Evolutionary conservation across 169 alveolate species (phyloP), one percentile per base, ranked within the genome.

Genomic region (Plasmodium adleri): DNA sequence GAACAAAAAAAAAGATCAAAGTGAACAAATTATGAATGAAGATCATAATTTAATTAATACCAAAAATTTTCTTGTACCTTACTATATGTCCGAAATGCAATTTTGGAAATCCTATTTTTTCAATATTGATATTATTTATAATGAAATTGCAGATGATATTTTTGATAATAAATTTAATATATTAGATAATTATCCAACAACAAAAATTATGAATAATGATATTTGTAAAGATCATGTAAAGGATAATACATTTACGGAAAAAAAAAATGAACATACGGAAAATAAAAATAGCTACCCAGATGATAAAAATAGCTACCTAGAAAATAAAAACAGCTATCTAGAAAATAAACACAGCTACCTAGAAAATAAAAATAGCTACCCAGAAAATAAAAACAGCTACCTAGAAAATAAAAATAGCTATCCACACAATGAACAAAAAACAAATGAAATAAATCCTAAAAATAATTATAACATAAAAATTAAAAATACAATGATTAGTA

Each of bases 31-130:
- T 3, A 12, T 86, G 15, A 10, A 59, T 17, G 88, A 86, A 50
- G 92, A 86, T 32, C 32, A 15, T 0, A 86, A 86, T 43, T 86
- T 86, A 39, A 17, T 45, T 49, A 26, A 2, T 4, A 86, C 87
- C 7, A 86, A 86, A 72, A 70, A 17, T 71, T n/a, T 1, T 86
- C 28, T 86, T 5, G 92, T 86, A 7, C 92, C 92, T 9, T 17
- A 12, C 3, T 72, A 86, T 47, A 86, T 86, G 92, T 47, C 67
- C 24, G 92, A 86, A 43, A 20, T 60, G 24, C 63, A 56, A 60
- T 86, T 86, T 58, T 86, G 92, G 92, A 86, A 64, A 52, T 70
- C 87, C 13, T 86, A 86, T 39, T 86, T 71, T 67, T 86, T 86
- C 52, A 86, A 86, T 50, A 71, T 86, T 7, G 92, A 86, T 54